These are phyloP conservation scores for Westerdykella ornata DNA, from an alignment of 2,329 filamentous ascomycete species.

Conservation along the genomic window DNA sequence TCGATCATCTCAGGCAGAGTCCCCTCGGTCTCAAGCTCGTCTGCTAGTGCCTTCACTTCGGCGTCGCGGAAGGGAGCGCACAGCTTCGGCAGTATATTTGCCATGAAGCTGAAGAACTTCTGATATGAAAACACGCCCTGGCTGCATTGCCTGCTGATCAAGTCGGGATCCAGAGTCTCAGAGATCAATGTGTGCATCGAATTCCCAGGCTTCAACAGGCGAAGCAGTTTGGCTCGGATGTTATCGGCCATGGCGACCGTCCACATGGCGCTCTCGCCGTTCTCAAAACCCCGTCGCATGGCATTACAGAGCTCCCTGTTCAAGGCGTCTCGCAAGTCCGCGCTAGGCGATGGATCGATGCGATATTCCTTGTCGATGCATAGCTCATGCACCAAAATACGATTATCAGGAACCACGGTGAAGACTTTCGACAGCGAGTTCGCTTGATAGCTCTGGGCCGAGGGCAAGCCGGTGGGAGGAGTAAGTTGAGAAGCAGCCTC, in stretches of 20 bases:
- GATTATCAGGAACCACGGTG: constrained; percentile 63
- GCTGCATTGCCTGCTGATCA: constrained; percentile 61
- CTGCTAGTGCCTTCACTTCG: constrained; percentile 62
- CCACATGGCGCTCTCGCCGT: constrained; percentile 59
- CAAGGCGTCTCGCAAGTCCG: constrained; percentile 53
- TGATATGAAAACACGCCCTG: constrained; percentile 73
- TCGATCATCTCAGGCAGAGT: constrained; percentile 61
- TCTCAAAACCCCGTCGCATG: constrained; percentile 57
- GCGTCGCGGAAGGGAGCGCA: constrained; percentile 76
- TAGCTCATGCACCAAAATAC: constrained; percentile 69
- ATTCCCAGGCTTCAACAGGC: constrained; percentile 63
- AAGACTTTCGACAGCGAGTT: constrained; percentile 49
- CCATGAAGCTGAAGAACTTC: constrained; percentile 68
- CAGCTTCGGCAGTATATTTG: constrained; percentile 66
- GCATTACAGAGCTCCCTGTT: constrained; percentile 54
- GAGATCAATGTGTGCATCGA: constrained; percentile 68
- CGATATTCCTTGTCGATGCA: constrained; percentile 73
- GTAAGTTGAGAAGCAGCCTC: constrained; percentile 27
- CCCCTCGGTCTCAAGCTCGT: constrained; percentile 48
- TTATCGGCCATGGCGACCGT: constrained; percentile 65
- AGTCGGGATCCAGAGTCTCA: constrained; percentile 66
- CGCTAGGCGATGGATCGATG: constrained; percentile 54
- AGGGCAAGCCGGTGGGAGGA: constrained; percentile 9
- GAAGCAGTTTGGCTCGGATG: constrained; percentile 64
- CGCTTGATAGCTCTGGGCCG: constrained; percentile 30